Base-by-base conservation (phyloP, 2,329 filamentous ascomycete genomes). In the Diatrype stigma region DNA sequence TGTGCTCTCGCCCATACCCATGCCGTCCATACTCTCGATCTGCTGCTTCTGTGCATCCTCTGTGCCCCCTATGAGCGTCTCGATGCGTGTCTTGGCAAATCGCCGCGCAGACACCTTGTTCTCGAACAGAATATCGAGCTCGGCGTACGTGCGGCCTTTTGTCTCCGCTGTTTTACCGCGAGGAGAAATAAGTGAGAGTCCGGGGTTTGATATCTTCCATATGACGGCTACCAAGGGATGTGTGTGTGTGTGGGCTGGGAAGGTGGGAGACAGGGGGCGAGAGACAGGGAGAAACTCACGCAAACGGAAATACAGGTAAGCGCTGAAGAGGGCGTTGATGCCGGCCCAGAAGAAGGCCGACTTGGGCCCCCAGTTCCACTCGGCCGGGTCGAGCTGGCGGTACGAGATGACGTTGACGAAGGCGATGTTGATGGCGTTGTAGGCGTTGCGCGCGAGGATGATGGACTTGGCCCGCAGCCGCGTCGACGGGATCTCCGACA, bases 41-140 rank as follows among this genome's bases (percentile, higher is more conserved):
- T 65, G 62, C 28, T 57, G 51, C 51, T 64, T 65, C 55, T 64
- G 60, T 22, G 63, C 63, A 3, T 50, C 54, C 46, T 65, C 61
- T 2, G 63, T 64, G 2, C 63, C 63, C 1, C 56, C 54, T 21
- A 62, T 46, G 42, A 65, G 49, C 2, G 62, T 65, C 45, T 64
- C 61, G 45, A 65, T 59, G 56, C 62, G 61, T 6, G 62, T 64
- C 8, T 58, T 58, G 16, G 62, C 63, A 42, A 67, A 72, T 26
- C 70, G 68, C 28, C 68, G 64, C n/a, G 70, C 67, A 6, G 66
- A 58, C 4, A 69, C 60, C 38, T 60, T 64, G 32, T 65, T 64
- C 47, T 73, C 67, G 57, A 79, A 79, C 51, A 79, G 58, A 8
- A 71, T 65, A 49, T 78, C 75, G n/a, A 79, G 70, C 63, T 79